Base-by-base conservation (phyloP, 2,329 filamentous ascomycete species). In the Botrytis byssoidea region DNA sequence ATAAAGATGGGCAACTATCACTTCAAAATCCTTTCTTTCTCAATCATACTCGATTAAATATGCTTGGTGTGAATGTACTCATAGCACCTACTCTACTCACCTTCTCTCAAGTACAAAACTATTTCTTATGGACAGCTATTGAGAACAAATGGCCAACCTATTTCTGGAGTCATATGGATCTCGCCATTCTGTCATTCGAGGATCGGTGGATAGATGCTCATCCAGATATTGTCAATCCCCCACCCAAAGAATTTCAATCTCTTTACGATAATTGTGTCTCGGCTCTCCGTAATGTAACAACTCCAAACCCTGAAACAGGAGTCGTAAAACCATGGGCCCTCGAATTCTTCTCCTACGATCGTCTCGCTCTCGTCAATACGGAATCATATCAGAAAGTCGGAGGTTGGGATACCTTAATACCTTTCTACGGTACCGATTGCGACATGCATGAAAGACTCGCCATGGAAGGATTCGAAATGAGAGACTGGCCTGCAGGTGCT, bases 91-190 rank as follows among this genome's bases (percentile, higher is more conserved):
- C 85, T 4, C 82, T 88, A 9, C 81, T 88, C 70, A 85, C 79
- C 66, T 89, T 89, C 77, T 83, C 87, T 1, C 87, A 89, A 78
- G 81, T 88, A 48, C 86, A 88, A 73, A 89, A 89, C 76, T 87
- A 85, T 79, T 87, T 84, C 77, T 80, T 88, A 32, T 82, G 82
- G 69, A 81, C 85, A 3, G 84, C 86, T 0, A 82, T 86, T 68
- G 78, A 82, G 57, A 77, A 83, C 18, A 76, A 82, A 8, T 88
- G 85, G 83, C 81, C 81, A 0, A 83, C 85, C 76, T 89, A 87
- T 79, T 89, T 87, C 78, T 89, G 86, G 86, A 84, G 82, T n/a
- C 87, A 88, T 78, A 87, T 87, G 84, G 87, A 89, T 76, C 84
- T 88, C 14, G 82, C 85, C 0, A 83, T 83, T 1, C 77, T 86